phyloP scores from a whole-genome alignment of 2,329 filamentous ascomycete genomes.

The Fusarium pseudoanthophilum region DNA sequence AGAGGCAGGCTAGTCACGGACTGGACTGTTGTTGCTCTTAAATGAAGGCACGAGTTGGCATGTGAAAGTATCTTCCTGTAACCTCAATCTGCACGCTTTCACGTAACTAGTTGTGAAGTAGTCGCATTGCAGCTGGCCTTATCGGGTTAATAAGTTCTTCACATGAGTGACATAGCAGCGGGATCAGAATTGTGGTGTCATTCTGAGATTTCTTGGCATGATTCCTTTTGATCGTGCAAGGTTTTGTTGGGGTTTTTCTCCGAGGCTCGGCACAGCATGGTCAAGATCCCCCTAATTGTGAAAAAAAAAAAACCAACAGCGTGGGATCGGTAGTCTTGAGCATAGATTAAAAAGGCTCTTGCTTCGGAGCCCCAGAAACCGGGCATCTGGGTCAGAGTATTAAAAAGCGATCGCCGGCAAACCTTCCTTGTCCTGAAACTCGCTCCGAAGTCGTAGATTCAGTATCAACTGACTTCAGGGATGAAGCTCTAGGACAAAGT shows the following conservation, averaged over 20 bases:
- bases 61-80: conserved; percentile 15
- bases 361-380: conserved; percentile 26
- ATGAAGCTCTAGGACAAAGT: conserved; percentile 9
- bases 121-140: conserved; percentile 8
- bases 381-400: conserved; percentile 33
- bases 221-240: conserved; percentile 8
- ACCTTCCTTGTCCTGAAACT: conserved; percentile 38
- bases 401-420: conserved; percentile 32
- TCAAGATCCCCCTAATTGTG: conserved; percentile 17
- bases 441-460: conserved; percentile 33
- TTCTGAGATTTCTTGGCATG: conserved; percentile 12
- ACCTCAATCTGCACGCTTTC: not conserved
- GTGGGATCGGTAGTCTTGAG: conserved; percentile 26
- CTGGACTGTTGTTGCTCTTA: not conserved
- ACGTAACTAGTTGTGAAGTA: not conserved
- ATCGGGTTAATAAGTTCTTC: conserved; percentile 10
- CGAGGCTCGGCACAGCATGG: conserved; percentile 10
- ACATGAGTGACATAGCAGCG: conserved; percentile 15
- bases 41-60: conserved; percentile 3
- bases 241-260: conserved; percentile 7
- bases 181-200: conserved; percentile 13
- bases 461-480: conserved; percentile 24
- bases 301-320: conserved; percentile 10
- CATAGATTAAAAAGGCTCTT: conserved; percentile 7
- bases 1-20: not conserved